Base-by-base conservation (phyloP, 345 rosid genomes). In the Eucalyptus cloeziana region DNA sequence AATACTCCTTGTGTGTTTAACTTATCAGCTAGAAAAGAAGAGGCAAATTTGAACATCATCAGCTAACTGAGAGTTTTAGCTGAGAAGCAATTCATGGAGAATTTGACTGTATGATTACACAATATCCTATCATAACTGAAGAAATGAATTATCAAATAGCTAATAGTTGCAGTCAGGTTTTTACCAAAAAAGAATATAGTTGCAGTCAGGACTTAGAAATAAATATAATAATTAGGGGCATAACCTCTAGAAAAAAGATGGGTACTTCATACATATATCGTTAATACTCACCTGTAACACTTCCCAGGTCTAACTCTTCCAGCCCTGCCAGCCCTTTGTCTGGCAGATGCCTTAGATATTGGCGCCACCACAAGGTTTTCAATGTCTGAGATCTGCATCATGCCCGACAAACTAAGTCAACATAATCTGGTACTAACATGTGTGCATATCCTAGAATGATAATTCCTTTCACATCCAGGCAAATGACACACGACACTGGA, bases 311-410 rank as follows among this genome's bases (percentile, higher is more conserved):
- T 95, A 89, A 98, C 92, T 92, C 99, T 93, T 87, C 99, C 99
- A 88, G 99, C 99, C 91, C 99, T 95, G 89, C 99, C 99, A 90
- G 99, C 93, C 91, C 99, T 95, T 92, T 98, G 99, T 85, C 95
- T 95, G 85, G 99, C 98, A 90, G 99, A 98, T 88, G 99, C 99
- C 92, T 97, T 97, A 62, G 99, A 97, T 91, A 97, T 96, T 80
- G 99, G 98, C 85, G 99, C 97, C 87, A 98, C 97, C 51, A 98
- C 95, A 87, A 98, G 97, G 93, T 94, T 97, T 93, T 98, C 98
- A 58, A 98, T 96, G 89, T 98, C 98, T 76, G 99, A 92, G 69
- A 98, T 94, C 99, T 97, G 93, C 67, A 40, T 76, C 85, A 40
- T 24, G 85, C 85, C 76, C 47, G 2, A 9, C 85, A 76, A 40